Conservation (phyloP, 2,329 filamentous ascomycete species). For the Claviceps purpurea region DNA sequence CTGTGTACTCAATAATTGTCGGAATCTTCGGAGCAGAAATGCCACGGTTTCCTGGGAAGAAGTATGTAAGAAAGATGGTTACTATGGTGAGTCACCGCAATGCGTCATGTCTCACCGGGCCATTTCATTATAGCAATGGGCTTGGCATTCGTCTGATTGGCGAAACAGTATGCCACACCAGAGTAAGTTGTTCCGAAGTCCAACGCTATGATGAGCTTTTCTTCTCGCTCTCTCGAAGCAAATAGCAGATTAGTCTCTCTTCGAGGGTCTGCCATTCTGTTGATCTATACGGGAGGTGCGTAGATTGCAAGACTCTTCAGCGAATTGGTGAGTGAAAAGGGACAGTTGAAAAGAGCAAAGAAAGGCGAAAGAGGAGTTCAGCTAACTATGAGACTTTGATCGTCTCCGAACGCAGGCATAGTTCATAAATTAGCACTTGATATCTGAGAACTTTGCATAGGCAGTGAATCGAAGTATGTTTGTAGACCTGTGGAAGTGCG, state of each 20-base stretch:
- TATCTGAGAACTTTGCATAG: too few species aligned
- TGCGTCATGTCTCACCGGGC: conserved; percentile 7
- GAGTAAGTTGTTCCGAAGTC: conserved; percentile 45
- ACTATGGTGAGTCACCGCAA: conserved; percentile 12
- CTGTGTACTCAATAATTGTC: conserved; percentile 9
- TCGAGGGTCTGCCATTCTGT: neutral
- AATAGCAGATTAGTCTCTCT: neutral
- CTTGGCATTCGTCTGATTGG: conserved; percentile 10
- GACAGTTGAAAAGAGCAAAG: too few species aligned
- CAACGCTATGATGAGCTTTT: conserved; percentile 35
- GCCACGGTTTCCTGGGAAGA: conserved; percentile 23
- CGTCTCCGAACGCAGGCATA: too few species aligned
- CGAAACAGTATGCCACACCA: conserved; percentile 29
- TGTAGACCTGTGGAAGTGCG: too few species aligned
- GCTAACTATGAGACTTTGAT: too few species aligned
- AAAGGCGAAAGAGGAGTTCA: too few species aligned
- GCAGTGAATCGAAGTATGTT: too few species aligned
- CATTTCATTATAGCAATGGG: conserved; percentile 19
- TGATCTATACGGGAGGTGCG: neutral
- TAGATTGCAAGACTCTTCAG: too few species aligned
- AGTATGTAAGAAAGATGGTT: conserved; percentile 25
- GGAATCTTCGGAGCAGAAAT: conserved; percentile 22
- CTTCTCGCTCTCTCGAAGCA: neutral
- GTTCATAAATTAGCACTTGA: too few species aligned
- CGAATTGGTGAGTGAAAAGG: too few species aligned